Evolutionary conservation across 2,329 filamentous ascomycete genomes (phyloP), one percentile per base, ranked within the genome.

Genomic region (Penicillium crustosum): DNA sequence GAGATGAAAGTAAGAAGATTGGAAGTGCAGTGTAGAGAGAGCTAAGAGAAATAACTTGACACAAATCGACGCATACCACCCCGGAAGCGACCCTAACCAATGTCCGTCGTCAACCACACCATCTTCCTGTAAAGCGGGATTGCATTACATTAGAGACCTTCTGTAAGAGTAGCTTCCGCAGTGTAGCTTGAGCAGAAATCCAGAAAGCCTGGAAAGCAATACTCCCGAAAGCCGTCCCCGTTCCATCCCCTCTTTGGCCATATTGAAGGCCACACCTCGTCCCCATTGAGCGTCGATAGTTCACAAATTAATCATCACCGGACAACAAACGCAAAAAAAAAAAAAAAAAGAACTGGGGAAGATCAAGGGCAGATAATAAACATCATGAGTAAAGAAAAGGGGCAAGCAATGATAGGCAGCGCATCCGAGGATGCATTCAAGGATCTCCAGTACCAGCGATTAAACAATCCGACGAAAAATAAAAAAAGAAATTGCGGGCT

Each of bases 31-130:
- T 53, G 45, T 55, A 44, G 23, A 58, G 42, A 55, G 39, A 53
- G 59, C 61, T 57, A 63, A 57, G 54, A 57, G 53, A 33, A 53
- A 54, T 61, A 63, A 56, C 49, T 43, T 51, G 64, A 68, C 64
- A 61, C 63, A 64, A 60, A 69, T 73, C 67, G 74, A 77, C 74
- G 72, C 68, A 74, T 70, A 77, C 76, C 75, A 74, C 76, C 76
- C 76, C 76, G 73, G 76, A 77, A 74, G 76, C 76, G 74, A 76
- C 76, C 76, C 76, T 77, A 77, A 62, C 72, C 74, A 77, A 66
- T 68, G 65, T 77, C 76, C 76, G 64, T 76, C 76, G 70, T 74
- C 76, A 75, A 59, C 31, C 61, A 70, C 69, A 61, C 59, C 45
- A 61, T 52, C 42, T 29, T 42, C 56, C 54, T 49, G 47, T 58